Percentiles rank a stretch among this genome's conserved stretches.
phyloP scores from a whole-genome alignment of 2,329 filamentous ascomycete genomes.

The Bipolaris bicolor region DNA sequence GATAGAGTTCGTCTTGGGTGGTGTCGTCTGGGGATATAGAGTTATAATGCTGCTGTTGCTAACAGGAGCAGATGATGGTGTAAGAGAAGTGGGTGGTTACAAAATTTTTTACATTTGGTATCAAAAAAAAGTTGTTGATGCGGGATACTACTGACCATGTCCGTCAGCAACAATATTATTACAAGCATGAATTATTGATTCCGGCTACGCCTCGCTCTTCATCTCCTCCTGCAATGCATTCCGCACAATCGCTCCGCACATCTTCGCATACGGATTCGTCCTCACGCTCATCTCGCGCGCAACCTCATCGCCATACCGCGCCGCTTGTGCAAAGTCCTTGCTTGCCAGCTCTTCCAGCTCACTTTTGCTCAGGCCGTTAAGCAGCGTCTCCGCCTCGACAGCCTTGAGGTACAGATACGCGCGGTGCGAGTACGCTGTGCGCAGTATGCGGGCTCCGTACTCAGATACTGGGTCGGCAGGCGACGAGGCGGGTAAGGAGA shows the following conservation, averaged over 20 bases:
- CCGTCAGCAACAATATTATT: too few relatives aligned
- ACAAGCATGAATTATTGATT: not conserved
- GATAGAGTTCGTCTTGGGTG: too few relatives aligned
- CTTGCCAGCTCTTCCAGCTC: slow-evolving; percentile 63
- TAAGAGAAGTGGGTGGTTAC: too few relatives aligned
- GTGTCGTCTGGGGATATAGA: too few relatives aligned
- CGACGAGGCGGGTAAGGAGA: slow-evolving; percentile 53
- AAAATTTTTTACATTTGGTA: too few relatives aligned
- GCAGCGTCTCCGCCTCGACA: slow-evolving; percentile 44
- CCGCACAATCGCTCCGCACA: slow-evolving; percentile 67
- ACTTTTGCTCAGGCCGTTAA: slow-evolving; percentile 44
- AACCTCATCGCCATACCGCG: slow-evolving; percentile 62
- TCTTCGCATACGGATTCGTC: slow-evolving; percentile 68
- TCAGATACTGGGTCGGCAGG: slow-evolving; percentile 62
- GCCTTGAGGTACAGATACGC: slow-evolving; percentile 55
- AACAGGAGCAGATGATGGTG: too few relatives aligned
- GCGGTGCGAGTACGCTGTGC: slow-evolving; percentile 74
- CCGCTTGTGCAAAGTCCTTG: slow-evolving; percentile 61
- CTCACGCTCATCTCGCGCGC: slow-evolving; percentile 64
- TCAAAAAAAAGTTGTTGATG: too few relatives aligned
- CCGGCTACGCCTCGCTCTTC: not conserved
- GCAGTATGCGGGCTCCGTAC: slow-evolving; percentile 68
- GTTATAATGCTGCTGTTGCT: too few relatives aligned
- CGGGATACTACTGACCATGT: too few relatives aligned
- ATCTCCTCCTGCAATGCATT: slow-evolving; percentile 64